Percentiles rank a stretch among this genome's conserved stretches.
These are phyloP conservation scores for Fusarium fujikuroi DNA, from an alignment of 2,329 filamentous ascomycete species.

Conservation along the genomic window DNA sequence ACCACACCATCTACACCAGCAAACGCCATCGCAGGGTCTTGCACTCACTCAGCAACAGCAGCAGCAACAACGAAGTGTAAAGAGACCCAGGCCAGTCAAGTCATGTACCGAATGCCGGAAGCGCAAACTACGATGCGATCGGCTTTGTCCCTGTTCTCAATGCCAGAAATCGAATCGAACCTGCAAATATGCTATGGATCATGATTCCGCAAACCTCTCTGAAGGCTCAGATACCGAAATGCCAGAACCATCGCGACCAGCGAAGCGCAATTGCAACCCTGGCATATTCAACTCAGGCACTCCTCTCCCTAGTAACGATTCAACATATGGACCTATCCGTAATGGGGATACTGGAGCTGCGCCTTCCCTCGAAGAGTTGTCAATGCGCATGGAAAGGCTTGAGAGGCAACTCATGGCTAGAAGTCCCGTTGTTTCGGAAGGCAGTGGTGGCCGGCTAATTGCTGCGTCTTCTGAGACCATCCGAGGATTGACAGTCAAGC, in stretches of 20 bases:
- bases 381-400: slow-evolving; percentile 62
- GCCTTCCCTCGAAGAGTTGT: slow-evolving; percentile 59
- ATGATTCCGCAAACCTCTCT: slow-evolving; percentile 59
- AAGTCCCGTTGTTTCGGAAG: slow-evolving; percentile 53
- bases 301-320: slow-evolving; percentile 41
- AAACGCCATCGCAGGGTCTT: slow-evolving; percentile 41
- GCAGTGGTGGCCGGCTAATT: slow-evolving; percentile 47
- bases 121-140: slow-evolving; percentile 67
- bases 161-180: slow-evolving; percentile 66
- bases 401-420: slow-evolving; percentile 61
- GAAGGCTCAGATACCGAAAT: slow-evolving; percentile 60
- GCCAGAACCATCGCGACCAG: slow-evolving; percentile 47
- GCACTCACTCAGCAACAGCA: slow-evolving; percentile 39
- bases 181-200: slow-evolving; percentile 64
- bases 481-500: slow-evolving; percentile 61
- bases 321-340: slow-evolving; percentile 41
- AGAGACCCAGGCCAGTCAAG: slow-evolving; percentile 65
- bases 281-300: slow-evolving; percentile 38
- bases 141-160: slow-evolving; percentile 66
- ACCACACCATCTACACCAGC: slow-evolving; percentile 44
- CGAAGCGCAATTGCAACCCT: slow-evolving; percentile 53
- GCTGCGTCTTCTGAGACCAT: slow-evolving; percentile 58
- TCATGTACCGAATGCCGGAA: slow-evolving; percentile 68
- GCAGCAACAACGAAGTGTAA: slow-evolving; percentile 59
- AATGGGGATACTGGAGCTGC: slow-evolving; percentile 49